These are phyloP conservation scores for Hypomyces rosellus DNA, from an alignment of 2,329 filamentous ascomycete genomes.

Conservation along the genomic window DNA sequence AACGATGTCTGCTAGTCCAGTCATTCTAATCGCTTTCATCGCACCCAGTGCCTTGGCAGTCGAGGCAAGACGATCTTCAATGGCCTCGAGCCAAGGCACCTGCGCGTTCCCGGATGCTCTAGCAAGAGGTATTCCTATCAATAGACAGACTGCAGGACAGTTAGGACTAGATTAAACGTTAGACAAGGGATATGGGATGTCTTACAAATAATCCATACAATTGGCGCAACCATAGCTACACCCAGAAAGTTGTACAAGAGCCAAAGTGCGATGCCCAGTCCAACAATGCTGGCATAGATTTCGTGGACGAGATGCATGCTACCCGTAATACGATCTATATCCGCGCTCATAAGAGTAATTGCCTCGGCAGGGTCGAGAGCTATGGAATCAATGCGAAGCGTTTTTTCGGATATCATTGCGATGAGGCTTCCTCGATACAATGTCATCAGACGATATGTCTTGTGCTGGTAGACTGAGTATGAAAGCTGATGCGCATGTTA, in stretches of 20 bases:
- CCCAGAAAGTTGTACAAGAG: constrained; percentile 24
- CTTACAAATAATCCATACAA: constrained; percentile 17
- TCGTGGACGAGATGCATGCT: constrained; percentile 26
- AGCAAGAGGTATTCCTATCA: constrained; percentile 16
- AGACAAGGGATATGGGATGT: background rate
- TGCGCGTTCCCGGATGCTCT: constrained; percentile 17
- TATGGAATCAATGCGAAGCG: constrained; percentile 23
- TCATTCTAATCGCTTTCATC: constrained; percentile 39
- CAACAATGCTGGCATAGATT: constrained; percentile 28
- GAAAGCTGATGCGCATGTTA: background rate
- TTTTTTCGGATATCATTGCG: constrained; percentile 44
- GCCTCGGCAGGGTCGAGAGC: constrained; percentile 27
- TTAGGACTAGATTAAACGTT: background rate
- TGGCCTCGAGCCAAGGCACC: constrained; percentile 21
- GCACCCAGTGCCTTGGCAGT: constrained; percentile 18
- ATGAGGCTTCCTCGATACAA: constrained; percentile 29
- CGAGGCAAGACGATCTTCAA: constrained; percentile 19
- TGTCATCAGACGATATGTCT: constrained; percentile 28
- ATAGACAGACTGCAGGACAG: constrained; percentile 6
- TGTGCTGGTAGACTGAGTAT: constrained; percentile 22
- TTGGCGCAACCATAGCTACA: constrained; percentile 16
- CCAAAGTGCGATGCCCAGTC: constrained; percentile 28
- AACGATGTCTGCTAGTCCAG: constrained; percentile 30
- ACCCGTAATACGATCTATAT: constrained; percentile 30
- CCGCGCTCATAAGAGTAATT: constrained; percentile 38